These are phyloP conservation scores for Kondoa malvinella DNA, from an alignment of 768 basidiomycete genomes.

Conservation along the genomic window DNA sequence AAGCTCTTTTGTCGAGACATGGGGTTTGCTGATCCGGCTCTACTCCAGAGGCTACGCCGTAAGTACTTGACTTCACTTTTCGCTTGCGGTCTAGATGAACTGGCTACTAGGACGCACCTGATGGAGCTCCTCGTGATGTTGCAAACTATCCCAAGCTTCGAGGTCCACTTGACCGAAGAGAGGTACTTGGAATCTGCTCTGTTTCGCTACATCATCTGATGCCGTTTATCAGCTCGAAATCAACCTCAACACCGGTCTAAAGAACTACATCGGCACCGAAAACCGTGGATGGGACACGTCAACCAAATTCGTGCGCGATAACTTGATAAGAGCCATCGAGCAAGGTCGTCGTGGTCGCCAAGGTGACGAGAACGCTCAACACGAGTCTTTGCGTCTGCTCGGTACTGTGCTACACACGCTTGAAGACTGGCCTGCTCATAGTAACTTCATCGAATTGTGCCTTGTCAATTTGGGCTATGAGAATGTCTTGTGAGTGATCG, in stretches of 20 bases:
- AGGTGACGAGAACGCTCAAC: background rate
- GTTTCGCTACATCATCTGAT: too few relatives aligned
- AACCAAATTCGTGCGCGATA: background rate
- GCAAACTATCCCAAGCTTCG: slow-evolving; percentile 51
- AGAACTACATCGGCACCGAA: slow-evolving; percentile 4
- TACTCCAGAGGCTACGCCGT: too few relatives aligned
- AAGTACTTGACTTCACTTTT: too few relatives aligned
- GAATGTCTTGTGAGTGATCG: slow-evolving; percentile 45
- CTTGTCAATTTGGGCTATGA: slow-evolving; percentile 54
- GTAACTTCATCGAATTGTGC: slow-evolving; percentile 58
- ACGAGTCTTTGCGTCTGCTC: background rate
- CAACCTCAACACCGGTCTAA: background rate
- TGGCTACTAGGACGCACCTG: too few relatives aligned
- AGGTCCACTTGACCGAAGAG: slow-evolving; percentile 63
- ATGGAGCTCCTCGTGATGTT: slow-evolving; percentile 56
- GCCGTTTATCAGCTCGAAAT: too few relatives aligned
- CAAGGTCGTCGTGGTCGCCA: background rate
- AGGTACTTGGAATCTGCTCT: too few relatives aligned
- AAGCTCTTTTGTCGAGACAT: background rate
- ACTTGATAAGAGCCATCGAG: background rate
- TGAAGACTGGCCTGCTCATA: slow-evolving; percentile 72
- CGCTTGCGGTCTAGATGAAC: too few relatives aligned
- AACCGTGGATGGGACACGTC: background rate
- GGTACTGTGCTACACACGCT: slow-evolving; percentile 24
- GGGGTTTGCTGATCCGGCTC: background rate